These are phyloP conservation scores for Sideroxylon spinosum DNA, from an alignment of 179 eudicot genomes.

Conservation along the genomic window DNA sequence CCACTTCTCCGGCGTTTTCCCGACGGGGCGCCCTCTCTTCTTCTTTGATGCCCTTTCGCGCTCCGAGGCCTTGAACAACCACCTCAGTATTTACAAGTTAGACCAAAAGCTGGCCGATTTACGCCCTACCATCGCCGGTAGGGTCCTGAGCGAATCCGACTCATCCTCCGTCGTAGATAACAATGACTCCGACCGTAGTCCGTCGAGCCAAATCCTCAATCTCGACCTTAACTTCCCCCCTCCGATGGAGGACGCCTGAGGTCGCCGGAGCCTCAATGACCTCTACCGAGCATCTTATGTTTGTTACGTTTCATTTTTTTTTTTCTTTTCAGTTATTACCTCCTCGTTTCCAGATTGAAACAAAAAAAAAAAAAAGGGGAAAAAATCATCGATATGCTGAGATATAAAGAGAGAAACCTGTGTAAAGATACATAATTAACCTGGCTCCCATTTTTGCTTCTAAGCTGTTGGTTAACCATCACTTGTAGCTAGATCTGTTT, in stretches of 20 bases:
- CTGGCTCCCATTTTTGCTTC: neutral
- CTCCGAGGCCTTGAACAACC: conserved; percentile 9
- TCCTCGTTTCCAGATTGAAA: neutral
- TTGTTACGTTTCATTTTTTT: neutral
- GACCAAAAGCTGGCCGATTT: neutral
- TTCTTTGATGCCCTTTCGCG: conserved; percentile 25
- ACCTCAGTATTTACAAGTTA: conserved; percentile 21
- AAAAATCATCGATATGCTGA: conserved; percentile 7
- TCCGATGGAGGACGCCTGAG: conserved; percentile 23
- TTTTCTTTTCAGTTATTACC: no score
- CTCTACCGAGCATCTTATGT: neutral
- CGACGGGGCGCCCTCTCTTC: conserved; percentile 28
- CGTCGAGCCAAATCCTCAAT: conserved; percentile 14
- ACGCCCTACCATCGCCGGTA: neutral
- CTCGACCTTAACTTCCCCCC: conserved; percentile 41
- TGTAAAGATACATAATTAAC: conserved; percentile 9
- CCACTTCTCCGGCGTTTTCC: conserved; percentile 15
- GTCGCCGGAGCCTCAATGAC: neutral
- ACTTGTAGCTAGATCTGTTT: neutral
- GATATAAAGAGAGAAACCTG: neutral
- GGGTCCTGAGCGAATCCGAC: conserved; percentile 48
- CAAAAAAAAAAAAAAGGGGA: neutral
- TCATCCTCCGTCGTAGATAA: conserved; percentile 56
- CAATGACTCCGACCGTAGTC: conserved; percentile 11
- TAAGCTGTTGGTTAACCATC: neutral